Evolutionary conservation across 176 grass and related monocot genomes (phyloP).

Genomic region (Typha latifolia): DNA sequence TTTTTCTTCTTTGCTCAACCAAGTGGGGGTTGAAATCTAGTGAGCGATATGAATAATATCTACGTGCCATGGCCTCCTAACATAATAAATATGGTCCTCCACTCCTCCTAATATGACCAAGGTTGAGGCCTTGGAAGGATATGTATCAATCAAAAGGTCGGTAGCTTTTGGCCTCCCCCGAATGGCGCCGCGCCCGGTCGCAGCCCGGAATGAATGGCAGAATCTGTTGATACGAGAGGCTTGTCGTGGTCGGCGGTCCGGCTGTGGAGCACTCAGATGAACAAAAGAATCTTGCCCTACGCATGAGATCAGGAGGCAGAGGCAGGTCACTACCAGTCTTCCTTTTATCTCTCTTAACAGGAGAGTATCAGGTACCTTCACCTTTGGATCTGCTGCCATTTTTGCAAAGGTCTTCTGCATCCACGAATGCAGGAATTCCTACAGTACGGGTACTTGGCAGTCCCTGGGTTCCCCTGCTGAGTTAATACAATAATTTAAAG

Average conservation of each 20-base stretch:
- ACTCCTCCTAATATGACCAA: slow-evolving; percentile 35
- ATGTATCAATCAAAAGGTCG: slow-evolving; percentile 29
- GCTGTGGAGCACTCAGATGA: slow-evolving; percentile 47
- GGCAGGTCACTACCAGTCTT: slow-evolving; percentile 29
- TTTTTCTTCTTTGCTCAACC: slow-evolving; percentile 28
- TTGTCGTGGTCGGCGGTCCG: slow-evolving; percentile 19
- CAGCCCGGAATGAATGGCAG: not conserved
- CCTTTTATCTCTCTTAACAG: slow-evolving; percentile 22
- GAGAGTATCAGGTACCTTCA: slow-evolving; percentile 25
- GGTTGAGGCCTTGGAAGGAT: slow-evolving; percentile 2
- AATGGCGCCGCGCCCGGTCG: slow-evolving; percentile 45
- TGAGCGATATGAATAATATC: slow-evolving; percentile 25
- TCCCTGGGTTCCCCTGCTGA: no score
- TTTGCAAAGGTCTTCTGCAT: no score
- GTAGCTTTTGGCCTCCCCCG: slow-evolving; percentile 63
- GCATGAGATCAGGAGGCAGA: slow-evolving; percentile 33
- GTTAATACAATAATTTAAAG: no score
- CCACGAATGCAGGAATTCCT: no score
- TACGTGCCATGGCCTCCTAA: slow-evolving; percentile 29
- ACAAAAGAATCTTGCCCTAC: slow-evolving; percentile 21
- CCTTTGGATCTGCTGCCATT: not conserved
- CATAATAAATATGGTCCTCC: slow-evolving; percentile 27
- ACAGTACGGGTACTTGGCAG: no score
- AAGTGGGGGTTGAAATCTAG: slow-evolving; percentile 28
- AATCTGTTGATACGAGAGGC: slow-evolving; percentile 13